Evolutionary conservation across 768 basidiomycete species (phyloP), one percentile per base, ranked within the genome.

Genomic region (Kwoniella sp.): DNA sequence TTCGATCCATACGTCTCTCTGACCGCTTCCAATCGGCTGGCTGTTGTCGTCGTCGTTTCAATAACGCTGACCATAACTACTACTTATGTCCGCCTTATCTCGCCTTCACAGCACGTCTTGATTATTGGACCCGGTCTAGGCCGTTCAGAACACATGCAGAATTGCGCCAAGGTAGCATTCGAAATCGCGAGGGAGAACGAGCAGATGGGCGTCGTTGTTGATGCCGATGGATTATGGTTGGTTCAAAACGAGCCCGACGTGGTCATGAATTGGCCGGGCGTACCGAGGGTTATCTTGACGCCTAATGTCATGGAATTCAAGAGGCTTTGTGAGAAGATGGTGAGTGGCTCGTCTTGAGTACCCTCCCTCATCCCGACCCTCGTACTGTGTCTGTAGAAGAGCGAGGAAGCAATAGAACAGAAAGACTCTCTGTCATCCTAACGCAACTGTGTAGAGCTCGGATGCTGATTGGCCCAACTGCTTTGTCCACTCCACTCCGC

Each of bases 251-350:
- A 93, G 52, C 82, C 88, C 1, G 81, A 84, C 5, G 77, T 91
- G 59, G 86, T 99, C 62, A 84, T 85, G 68, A 68, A 76, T 33
- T 79, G 78, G 78, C 72, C 77, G 0, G 95, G 94, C 0, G 96
- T 97, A 77, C 84, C 88, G 21, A 86, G 90, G 21, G 89, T 90
- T 0, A 88, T 99, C 19, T 80, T 99, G 55, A 98, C 96, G 0
- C 96, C 96, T 0, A 98, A 98, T 70, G 85, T 95, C 13, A 89
- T 90, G 65, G 96, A 98, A 77, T 98, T 98, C 80, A 86, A 88
- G 75, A 83, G 93, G 12, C 79, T 98, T 36, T 87, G 88, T 64
- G 88, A 94, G 59, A 84, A 85, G 67, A 82, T 88, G 36, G 92
- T 86, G 55, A 60, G 85, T 80, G 22, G 29, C n/a, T n/a, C n/a